Evolutionary conservation across 116 monocot species (phyloP).

Genomic region (Phalaenopsis hybrid): DNA sequence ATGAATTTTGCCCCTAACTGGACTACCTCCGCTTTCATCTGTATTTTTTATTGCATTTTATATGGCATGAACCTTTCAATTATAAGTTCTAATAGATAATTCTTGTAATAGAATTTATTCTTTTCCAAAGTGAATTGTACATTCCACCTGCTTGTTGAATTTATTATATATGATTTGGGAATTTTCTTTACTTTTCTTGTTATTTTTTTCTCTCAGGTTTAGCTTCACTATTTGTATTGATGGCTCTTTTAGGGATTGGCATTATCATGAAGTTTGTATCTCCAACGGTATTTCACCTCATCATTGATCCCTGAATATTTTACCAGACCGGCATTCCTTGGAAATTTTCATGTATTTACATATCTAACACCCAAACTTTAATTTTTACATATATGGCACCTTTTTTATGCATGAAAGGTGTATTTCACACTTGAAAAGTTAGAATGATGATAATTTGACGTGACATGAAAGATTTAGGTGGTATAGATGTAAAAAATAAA

Average conservation of each 20-base stretch:
- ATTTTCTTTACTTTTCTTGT: slow-evolving; percentile 1
- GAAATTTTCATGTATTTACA: not conserved
- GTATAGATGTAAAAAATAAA: too few relatives aligned
- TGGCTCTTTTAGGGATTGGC: slow-evolving; percentile 38
- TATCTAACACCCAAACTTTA: too few relatives aligned
- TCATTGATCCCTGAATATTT: too few relatives aligned
- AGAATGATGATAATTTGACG: too few relatives aligned
- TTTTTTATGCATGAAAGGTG: too few relatives aligned
- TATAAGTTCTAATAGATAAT: not conserved
- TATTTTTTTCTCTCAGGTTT: slow-evolving; percentile 34
- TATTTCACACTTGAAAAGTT: too few relatives aligned
- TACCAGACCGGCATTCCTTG: not conserved
- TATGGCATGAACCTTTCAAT: not conserved
- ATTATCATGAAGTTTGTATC: slow-evolving; percentile 45
- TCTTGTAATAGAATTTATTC: not conserved
- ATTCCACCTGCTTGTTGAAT: not conserved
- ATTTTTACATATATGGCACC: too few relatives aligned
- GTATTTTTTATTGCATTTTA: not conserved
- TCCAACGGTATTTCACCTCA: slow-evolving; percentile 32
- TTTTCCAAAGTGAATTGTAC: not conserved
- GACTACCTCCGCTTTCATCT: not conserved
- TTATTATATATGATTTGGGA: not conserved
- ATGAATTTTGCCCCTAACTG: not conserved
- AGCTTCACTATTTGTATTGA: slow-evolving; percentile 38
- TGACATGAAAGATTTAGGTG: too few relatives aligned